Base-by-base conservation (phyloP, 208 protist genomes). In the Wallacemonas sp. region DNA sequence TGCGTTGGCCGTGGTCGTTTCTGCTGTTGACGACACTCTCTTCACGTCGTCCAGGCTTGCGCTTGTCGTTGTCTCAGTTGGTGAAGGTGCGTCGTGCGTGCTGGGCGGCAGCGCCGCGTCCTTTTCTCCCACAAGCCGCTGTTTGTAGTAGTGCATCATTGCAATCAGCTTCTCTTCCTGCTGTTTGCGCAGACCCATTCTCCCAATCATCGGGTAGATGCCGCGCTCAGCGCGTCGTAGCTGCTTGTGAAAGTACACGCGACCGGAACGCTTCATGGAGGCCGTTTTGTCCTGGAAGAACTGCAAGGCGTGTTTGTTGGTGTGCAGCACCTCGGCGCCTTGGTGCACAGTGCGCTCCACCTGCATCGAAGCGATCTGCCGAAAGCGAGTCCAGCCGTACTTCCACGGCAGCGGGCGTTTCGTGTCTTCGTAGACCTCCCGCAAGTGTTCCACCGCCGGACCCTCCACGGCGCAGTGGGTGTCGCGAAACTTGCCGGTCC, bases 331-430 rank as follows among this genome's bases (percentile, higher is more conserved):
- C 33, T 78, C 62, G 24, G 41, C 75, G 22, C 84, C 71, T 39
- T 80, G 71, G 22, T 73, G 50, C 44, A 82, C 73, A 1, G 68
- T 67, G 22, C 68, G 77, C 3, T 68, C 78, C 21, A 88, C 72
- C 61, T 76, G 68, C 44, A 66, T 72, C 19, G 85, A 84, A n/a
- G 90, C 87, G 30, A 92, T 91, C 70, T 95, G 87, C 6, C 84
- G 76, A 76, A 81, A 96, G 21, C 85, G 85, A 2, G 71, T 60
- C 64, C 72, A 87, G 19, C 85, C 73, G 66, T 82, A 93, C 72
- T 93, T 90, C 81, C 87, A 94, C 61, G 82, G 80, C 52, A 86
- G 79, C 33, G 91, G 87, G 45, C 82, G 68, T 71, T 92, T 93
- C 12, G 87, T 96, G 60, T 95, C 88, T 1, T 91, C 70, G 73